These are phyloP conservation scores for Scenedesmus sp. DNA, from an alignment of 163 green algal species.

Conservation along the genomic window DNA sequence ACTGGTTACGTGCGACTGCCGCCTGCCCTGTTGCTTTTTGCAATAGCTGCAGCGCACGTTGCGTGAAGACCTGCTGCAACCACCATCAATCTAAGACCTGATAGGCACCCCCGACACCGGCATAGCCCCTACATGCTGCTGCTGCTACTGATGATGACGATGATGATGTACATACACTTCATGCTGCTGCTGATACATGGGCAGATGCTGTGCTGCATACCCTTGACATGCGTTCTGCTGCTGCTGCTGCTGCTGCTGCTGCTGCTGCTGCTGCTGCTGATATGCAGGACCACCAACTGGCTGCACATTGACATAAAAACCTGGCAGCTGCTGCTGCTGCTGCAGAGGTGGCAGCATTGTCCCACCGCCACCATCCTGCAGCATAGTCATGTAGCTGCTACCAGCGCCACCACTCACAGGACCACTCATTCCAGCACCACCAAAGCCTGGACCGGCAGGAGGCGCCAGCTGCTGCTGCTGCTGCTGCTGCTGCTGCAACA, in stretches of 20 bases:
- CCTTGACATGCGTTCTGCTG: not conserved
- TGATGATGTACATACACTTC: not conserved
- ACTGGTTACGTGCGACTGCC: too few relatives aligned
- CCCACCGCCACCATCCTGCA: not conserved
- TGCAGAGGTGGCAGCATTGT: not conserved
- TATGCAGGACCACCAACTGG: not conserved
- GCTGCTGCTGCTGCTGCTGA: too few relatives aligned
- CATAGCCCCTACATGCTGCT: not conserved
- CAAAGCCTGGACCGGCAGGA: too few relatives aligned
- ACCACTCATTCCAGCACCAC: too few relatives aligned
- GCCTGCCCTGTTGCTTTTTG: too few relatives aligned
- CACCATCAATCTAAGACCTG: not conserved
- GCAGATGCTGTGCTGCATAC: not conserved
- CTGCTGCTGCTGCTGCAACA: not conserved
- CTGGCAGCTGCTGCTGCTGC: not conserved
- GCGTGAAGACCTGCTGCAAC: not conserved
- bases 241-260: not conserved
- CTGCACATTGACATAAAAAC: not conserved
- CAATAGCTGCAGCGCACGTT: too few relatives aligned
- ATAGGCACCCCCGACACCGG: not conserved
- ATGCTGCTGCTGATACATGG: not conserved
- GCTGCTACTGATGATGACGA: not conserved
- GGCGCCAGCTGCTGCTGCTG: slow-evolving; percentile 13
- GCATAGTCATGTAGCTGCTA: not conserved
- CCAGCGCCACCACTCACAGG: too few relatives aligned